Base-by-base conservation (phyloP, 2,329 filamentous ascomycete genomes). In the Ophiocordyceps camponoti-saundersi region DNA sequence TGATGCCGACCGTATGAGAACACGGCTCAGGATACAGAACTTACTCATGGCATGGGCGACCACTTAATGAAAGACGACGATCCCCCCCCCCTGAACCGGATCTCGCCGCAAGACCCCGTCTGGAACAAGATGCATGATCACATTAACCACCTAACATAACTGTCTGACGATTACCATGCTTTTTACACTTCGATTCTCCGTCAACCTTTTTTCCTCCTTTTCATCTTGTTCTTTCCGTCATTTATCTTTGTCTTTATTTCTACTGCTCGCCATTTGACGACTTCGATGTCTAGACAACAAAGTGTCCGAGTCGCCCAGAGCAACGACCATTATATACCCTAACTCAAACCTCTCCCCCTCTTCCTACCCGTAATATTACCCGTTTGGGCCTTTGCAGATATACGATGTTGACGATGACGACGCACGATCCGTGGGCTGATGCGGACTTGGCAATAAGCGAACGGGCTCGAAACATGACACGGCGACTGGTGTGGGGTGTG, bases 241-340 rank as follows among this genome's bases (percentile, higher is more conserved):
- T 34, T 16, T 13, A 34, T 34, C 16, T 7, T 39, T 39, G 6
- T 39, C 12, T 18, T n/a, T 39, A n/a, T 39, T 26, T 26, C 23
- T 26, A 26, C 23, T 5, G 34, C 34, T 39, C 34, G 15, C 34
- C 34, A 18, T 7, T n/a, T 67, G 60, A 67, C 61, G 65, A 67
- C 61, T 59, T 59, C 65, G 60, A 67, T 61, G 64, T 67, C 64
- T 66, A 67, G 65, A 67, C 63, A 65, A 61, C 57, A 26, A 8
- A 26, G 8, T 26, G 23, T 26, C 23, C 23, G 23, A 26, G 23
- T 26, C 23, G 23, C 23, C 23, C 23, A 8, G 23, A 26, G 23
- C 23, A 26, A 62, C 55, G 55, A 57, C 57, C 59, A 62, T 49
- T 54, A 57, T 63, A 65, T 65, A 61, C 60, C 23, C 30, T 4